These are phyloP conservation scores for Xylaria cubensis DNA, from an alignment of 495 filamentous ascomycete genomes.

Conservation along the genomic window DNA sequence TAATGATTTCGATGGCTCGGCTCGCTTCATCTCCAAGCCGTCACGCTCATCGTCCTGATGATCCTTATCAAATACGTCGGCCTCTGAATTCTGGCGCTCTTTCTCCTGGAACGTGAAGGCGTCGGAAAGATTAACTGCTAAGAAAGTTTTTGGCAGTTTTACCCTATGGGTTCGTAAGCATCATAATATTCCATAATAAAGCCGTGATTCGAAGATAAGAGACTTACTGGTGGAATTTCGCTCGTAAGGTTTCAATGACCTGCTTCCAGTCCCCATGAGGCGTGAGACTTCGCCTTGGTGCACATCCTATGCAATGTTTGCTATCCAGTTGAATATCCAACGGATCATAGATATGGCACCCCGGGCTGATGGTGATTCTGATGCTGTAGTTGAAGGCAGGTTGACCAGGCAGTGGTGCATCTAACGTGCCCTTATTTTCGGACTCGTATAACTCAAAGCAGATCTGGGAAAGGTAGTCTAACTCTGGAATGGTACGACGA, in stretches of 20 bases:
- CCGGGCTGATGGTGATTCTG: slow-evolving; percentile 91
- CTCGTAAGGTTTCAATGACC: slow-evolving; percentile 90
- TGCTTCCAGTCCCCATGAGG: slow-evolving; percentile 95
- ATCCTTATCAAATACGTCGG: slow-evolving; percentile 39
- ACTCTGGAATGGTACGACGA: slow-evolving; percentile 89
- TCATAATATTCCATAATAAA: slow-evolving; percentile 18
- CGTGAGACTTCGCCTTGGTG: slow-evolving; percentile 85
- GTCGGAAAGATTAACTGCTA: slow-evolving; percentile 88
- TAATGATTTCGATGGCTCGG: slow-evolving; percentile 20
- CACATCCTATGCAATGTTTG: slow-evolving; percentile 92
- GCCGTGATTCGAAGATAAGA: slow-evolving; percentile 21
- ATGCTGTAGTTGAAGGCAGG: slow-evolving; percentile 88
- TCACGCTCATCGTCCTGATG: slow-evolving; percentile 35
- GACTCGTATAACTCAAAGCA: slow-evolving; percentile 98
- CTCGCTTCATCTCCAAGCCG: slow-evolving; percentile 41
- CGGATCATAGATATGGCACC: slow-evolving; percentile 94
- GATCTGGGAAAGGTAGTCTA: slow-evolving; percentile 97
- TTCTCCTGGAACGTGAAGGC: slow-evolving; percentile 63
- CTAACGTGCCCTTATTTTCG: slow-evolving; percentile 67
- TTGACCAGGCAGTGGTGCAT: slow-evolving; percentile 49
- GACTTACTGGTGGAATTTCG: slow-evolving; percentile 90
- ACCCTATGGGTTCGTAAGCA: slow-evolving; percentile 61
- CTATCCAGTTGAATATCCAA: slow-evolving; percentile 95
- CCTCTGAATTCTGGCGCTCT: slow-evolving; percentile 47
- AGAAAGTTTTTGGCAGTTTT: slow-evolving; percentile 91